Evolutionary conservation across 208 protist genomes (phyloP), one percentile per base, ranked within the genome.

Genomic region (Wallacemonas collosoma): DNA sequence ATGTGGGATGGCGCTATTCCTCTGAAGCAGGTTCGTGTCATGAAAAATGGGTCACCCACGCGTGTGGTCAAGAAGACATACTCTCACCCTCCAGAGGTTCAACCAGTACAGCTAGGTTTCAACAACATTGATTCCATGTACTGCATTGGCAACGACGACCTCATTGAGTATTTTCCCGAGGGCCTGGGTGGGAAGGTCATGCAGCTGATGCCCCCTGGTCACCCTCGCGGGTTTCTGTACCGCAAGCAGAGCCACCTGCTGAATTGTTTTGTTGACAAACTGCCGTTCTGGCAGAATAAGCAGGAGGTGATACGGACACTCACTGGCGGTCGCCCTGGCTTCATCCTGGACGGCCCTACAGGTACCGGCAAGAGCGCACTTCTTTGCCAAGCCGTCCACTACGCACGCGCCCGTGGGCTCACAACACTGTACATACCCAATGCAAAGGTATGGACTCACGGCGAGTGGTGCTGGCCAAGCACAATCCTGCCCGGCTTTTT

Each of bases 51-150:
- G 5, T 73, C 80, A 6, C 72, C 72, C 2, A 77, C 82, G n/a
- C 82, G 84, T 8, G 74, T 83, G 45, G 86, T 91, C 40, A 77
- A 67, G 68, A 93, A 94, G 57, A 91, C 75, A 12, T 97, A 97
- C 71, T 81, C 80, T 6, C 92, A 97, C 71, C 93, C 93, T 5
- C 80, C 80, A 1, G 89, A 95, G 77, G 54, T 93, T 51, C 9
- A 41, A 15, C 90, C 93, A 35, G 71, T 66, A 14, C 76, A 77
- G 54, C 75, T 97, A 2, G 74, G 80, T 14, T 96, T 94, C 73
- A 92, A 91, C 75, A 85, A 96, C 68, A 86, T 97, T 55, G 86
- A 95, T 71, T 91, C 88, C 41, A 93, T 97, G 85, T 97, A 97
- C 72, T 96, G 93, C 73, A 82, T 97, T 47, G 87, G 90, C 26